Percentiles rank a stretch among this genome's conserved stretches.
These are phyloP conservation scores for Cnidoscolus chayamansa DNA, from an alignment of 441 rosid species.

Conservation along the genomic window DNA sequence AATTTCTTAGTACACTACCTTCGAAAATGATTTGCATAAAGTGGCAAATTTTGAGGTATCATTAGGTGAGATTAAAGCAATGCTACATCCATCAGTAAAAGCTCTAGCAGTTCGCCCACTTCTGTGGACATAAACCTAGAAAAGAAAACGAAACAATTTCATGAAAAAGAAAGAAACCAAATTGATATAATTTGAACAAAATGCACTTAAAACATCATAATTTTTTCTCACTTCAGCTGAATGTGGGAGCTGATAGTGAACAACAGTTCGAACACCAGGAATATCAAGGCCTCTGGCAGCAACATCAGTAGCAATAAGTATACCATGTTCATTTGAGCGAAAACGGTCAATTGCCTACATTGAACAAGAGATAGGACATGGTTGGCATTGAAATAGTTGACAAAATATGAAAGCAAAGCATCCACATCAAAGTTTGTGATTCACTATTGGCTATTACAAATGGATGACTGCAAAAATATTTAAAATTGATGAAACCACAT, in stretches of 20 bases:
- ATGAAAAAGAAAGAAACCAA: not conserved
- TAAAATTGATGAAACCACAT: not conserved
- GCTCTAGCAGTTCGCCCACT: slow-evolving; percentile 99
- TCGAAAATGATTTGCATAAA: slow-evolving; percentile 84
- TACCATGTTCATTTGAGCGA: slow-evolving; percentile 70
- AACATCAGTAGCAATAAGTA: slow-evolving; percentile 93
- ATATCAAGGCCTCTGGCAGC: slow-evolving; percentile 99
- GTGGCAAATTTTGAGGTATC: slow-evolving; percentile 83
- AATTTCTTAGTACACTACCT: slow-evolving; percentile 42
- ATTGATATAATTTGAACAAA: slow-evolving; percentile 1
- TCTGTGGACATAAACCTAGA: slow-evolving; percentile 94
- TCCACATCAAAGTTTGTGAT: not conserved
- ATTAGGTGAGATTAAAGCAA: slow-evolving; percentile 74
- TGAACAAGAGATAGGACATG: slow-evolving; percentile 18
- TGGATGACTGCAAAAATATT: not conserved
- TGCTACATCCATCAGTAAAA: slow-evolving; percentile 88
- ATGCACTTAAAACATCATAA: slow-evolving; percentile 17
- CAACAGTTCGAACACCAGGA: slow-evolving; percentile 84
- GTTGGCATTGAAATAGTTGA: slow-evolving; percentile 10
- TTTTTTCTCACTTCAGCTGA: slow-evolving; percentile 70
- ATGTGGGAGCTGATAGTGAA: slow-evolving; percentile 99
- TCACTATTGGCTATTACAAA: not conserved
- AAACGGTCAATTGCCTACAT: slow-evolving; percentile 88
- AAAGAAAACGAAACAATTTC: slow-evolving; percentile 17
- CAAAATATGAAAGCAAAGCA: not conserved